These are phyloP conservation scores for Apiospora marii DNA, from an alignment of 2,329 filamentous ascomycete species.

Conservation along the genomic window DNA sequence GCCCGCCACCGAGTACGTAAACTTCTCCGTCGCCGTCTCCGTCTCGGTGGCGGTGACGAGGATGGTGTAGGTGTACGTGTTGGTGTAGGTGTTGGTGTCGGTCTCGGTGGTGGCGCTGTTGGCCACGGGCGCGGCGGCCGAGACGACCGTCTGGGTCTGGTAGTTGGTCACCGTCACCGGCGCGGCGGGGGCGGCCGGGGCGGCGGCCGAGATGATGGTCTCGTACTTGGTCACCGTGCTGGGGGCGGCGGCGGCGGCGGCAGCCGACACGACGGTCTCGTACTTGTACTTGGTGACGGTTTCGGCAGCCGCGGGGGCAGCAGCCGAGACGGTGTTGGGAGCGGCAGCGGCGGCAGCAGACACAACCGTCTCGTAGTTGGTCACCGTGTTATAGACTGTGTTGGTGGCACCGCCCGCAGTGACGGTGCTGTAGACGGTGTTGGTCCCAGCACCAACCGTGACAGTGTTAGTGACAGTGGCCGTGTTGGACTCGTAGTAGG, in stretches of 20 bases:
- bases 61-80: not conserved
- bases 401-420: not conserved
- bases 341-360: not conserved
- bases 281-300: not conserved
- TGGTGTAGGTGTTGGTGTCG: slow-evolving; percentile 1
- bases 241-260: not conserved
- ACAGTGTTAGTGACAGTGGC: not conserved
- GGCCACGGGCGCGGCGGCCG: not conserved
- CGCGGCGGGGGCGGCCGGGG: not conserved
- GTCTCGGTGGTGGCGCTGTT: slow-evolving; percentile 12
- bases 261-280: not conserved
- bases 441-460: not conserved
- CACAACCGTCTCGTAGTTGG: not conserved
- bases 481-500: too few relatives aligned
- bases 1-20: not conserved
- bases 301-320: not conserved
- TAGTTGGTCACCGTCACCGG: not conserved
- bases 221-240: not conserved
- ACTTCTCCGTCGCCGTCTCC: not conserved
- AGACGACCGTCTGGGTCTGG: not conserved
- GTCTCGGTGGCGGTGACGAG: slow-evolving; percentile 10
- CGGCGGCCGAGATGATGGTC: not conserved
- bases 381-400: not conserved
- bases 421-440: not conserved
- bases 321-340: not conserved